A percentile compares a stretch with the other conserved stretches of the same genome.
Conservation (phyloP, 1,284 basidiomycete genomes). For the Cryptococcus amylolentus region DNA sequence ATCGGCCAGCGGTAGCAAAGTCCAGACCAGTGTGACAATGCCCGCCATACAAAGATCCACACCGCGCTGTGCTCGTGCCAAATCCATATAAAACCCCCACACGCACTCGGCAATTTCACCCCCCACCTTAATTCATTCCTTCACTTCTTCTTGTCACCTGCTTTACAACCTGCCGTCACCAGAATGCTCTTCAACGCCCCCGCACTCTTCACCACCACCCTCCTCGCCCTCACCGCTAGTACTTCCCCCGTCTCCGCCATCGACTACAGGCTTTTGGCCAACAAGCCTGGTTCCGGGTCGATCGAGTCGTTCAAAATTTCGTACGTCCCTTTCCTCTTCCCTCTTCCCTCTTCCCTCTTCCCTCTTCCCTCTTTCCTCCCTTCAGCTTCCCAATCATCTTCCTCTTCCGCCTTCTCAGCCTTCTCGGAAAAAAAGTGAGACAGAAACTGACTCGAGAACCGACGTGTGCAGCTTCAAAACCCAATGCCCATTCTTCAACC, state of each 20-base stretch:
- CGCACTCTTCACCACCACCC: neutral
- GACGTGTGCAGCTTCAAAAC: constrained; percentile 3
- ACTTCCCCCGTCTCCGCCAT: neutral
- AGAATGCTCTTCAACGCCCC: neutral
- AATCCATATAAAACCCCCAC: no score
- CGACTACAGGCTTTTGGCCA: constrained; percentile 5
- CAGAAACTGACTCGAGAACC: no score
- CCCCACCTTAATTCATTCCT: no score
- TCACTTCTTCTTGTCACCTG: neutral
- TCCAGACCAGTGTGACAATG: no score
- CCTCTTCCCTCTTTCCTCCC: neutral
- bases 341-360: neutral
- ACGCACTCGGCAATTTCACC: no score
- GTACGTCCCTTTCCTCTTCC: neutral
- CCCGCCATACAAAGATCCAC: no score
- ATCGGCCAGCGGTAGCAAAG: no score
- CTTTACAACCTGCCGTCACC: neutral
- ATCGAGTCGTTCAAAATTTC: constrained; percentile 9
- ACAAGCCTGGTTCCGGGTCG: constrained; percentile 4
- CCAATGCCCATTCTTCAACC: constrained; percentile 10
- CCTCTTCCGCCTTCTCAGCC: no score
- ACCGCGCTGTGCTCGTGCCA: no score
- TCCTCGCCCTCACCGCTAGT: neutral
- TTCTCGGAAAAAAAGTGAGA: no score
- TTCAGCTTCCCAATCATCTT: neutral